Conservation (phyloP, 2,329 filamentous ascomycete species). For the Talaromyces sp. region DNA sequence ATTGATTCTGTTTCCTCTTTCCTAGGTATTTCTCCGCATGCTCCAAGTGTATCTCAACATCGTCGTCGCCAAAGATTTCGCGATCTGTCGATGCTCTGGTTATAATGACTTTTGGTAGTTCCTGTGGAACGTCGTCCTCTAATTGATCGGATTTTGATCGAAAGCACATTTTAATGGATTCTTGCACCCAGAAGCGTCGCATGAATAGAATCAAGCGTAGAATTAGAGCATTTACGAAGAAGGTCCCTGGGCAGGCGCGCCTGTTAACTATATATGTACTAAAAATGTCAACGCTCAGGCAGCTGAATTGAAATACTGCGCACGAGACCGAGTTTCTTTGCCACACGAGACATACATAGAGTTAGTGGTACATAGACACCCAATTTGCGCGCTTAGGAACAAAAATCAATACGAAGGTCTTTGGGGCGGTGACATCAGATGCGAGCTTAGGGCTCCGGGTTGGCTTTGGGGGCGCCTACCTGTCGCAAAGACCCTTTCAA, state of each 20-base stretch:
- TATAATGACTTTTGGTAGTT: conserved; percentile 4
- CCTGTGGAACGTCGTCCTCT: background rate
- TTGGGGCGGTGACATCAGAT: conserved; percentile 1
- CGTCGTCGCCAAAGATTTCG: conserved; percentile 1
- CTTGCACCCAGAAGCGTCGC: background rate
- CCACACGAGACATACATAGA: background rate
- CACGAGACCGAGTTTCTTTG: conserved; percentile 2
- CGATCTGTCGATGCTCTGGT: conserved; percentile 10
- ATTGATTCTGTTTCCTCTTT: conserved; percentile 4
- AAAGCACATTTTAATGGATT: background rate
- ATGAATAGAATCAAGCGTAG: background rate
- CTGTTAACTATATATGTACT: background rate
- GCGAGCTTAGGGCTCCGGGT: background rate
- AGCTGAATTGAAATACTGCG: background rate
- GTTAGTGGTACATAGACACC: background rate
- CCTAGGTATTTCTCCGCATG: background rate
- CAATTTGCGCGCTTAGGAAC: background rate
- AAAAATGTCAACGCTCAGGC: background rate
- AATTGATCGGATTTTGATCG: background rate
- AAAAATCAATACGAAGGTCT: background rate
- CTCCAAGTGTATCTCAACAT: background rate
- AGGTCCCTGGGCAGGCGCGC: background rate
- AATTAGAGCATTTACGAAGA: background rate
- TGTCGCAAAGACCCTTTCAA: too few species aligned
- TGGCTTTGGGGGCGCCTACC: too few species aligned